These are phyloP conservation scores for Suhomyces emberorum DNA, from an alignment of 805 yeast genomes.

Conservation along the genomic window DNA sequence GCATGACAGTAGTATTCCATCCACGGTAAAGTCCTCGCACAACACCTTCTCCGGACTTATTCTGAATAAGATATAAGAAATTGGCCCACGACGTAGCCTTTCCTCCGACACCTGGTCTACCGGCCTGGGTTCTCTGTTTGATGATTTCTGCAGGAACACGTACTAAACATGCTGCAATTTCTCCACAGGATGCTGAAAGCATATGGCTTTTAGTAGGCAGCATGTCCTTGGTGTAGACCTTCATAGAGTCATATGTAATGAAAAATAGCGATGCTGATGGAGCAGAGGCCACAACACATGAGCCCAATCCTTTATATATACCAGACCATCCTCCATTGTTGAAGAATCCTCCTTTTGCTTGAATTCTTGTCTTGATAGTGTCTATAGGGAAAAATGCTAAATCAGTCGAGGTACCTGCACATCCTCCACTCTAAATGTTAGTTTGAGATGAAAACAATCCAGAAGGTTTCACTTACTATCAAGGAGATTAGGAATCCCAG, in stretches of 20 bases:
- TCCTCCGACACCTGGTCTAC: slow-evolving; percentile 29
- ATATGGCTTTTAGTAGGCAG: slow-evolving; percentile 58
- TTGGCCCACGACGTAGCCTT: slow-evolving; percentile 65
- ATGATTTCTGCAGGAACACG: slow-evolving; percentile 97
- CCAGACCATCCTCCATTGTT: slow-evolving; percentile 91
- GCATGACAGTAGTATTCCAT: slow-evolving; percentile 84
- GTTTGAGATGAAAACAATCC: background rate
- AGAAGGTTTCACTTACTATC: slow-evolving; percentile 23
- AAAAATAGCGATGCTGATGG: slow-evolving; percentile 56
- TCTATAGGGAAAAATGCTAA: slow-evolving; percentile 94
- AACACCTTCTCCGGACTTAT: slow-evolving; percentile 74
- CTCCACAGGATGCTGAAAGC: slow-evolving; percentile 87
- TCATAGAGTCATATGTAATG: slow-evolving; percentile 79
- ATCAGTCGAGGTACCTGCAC: slow-evolving; percentile 96
- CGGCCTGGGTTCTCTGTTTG: slow-evolving; percentile 85
- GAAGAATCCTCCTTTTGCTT: slow-evolving; percentile 93
- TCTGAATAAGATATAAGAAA: slow-evolving; percentile 56
- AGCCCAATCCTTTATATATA: slow-evolving; percentile 87
- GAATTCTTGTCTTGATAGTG: slow-evolving; percentile 89
- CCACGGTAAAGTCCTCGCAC: slow-evolving; percentile 85
- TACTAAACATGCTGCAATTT: slow-evolving; percentile 86
- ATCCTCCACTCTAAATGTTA: slow-evolving; percentile 66
- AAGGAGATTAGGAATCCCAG: slow-evolving; percentile 28
- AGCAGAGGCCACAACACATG: slow-evolving; percentile 92
- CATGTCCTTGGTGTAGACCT: slow-evolving; percentile 38